A percentile compares a stretch with the other conserved stretches of the same genome.
Evolutionary conservation across 306 rosid species (phyloP).

Genomic region (Medicago ruthenica): DNA sequence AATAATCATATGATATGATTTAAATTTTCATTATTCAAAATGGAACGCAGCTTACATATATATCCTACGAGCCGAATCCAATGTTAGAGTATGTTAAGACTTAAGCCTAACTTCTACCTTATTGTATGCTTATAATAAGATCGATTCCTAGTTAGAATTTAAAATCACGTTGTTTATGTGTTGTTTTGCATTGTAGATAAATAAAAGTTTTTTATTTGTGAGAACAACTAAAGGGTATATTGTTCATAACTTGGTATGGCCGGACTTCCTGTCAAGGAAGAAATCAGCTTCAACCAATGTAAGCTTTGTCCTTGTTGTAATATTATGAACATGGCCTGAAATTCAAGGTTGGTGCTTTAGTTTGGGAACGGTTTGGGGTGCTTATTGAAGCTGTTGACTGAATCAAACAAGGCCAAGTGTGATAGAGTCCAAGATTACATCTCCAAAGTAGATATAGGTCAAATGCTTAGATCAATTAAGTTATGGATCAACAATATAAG

Average conservation of each 20-base stretch:
- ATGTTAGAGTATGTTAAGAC: constrained; percentile 5
- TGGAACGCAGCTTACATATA: too few species aligned
- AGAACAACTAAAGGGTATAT: too few species aligned
- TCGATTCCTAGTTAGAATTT: background rate
- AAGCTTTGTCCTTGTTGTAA: background rate
- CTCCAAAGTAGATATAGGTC: background rate
- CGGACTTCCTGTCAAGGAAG: background rate
- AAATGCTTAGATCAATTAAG: background rate
- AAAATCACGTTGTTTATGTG: too few species aligned
- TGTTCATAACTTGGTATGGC: background rate
- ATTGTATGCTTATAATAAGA: background rate
- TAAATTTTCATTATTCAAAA: background rate
- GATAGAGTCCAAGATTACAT: background rate
- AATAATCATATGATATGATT: background rate
- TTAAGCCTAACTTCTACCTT: background rate
- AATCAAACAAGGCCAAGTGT: background rate
- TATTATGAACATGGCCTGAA: background rate
- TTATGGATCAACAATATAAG: background rate
- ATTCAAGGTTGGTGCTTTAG: background rate
- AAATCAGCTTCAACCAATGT: background rate
- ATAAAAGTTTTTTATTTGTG: too few species aligned
- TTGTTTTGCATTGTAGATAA: too few species aligned
- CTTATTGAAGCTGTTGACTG: background rate
- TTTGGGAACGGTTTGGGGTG: background rate
- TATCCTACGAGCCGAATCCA: background rate